These are phyloP conservation scores for Lecanoromycetidae sp. DNA, from an alignment of 2,329 filamentous ascomycete genomes.

Conservation along the genomic window DNA sequence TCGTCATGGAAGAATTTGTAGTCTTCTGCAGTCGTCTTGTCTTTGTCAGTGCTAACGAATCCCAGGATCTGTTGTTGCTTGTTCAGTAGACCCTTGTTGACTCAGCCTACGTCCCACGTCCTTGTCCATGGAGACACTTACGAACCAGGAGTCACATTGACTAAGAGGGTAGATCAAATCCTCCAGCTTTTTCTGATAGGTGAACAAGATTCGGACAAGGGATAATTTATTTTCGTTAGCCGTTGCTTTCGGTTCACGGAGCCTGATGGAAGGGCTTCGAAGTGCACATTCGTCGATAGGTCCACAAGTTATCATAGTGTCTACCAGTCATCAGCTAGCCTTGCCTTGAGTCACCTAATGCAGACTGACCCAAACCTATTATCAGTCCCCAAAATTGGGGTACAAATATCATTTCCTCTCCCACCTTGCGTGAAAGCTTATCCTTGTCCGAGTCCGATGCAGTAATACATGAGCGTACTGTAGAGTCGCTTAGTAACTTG, in stretches of 20 bases:
- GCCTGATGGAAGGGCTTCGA: neutral
- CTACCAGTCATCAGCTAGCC: neutral
- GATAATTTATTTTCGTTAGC: neutral
- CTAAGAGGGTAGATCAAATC: conserved; percentile 1
- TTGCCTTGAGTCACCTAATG: neutral
- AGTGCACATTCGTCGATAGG: neutral
- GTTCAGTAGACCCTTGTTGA: conserved; percentile 6
- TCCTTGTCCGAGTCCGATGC: neutral
- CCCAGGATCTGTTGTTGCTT: conserved; percentile 9
- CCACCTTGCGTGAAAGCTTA: neutral
- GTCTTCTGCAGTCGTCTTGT: neutral
- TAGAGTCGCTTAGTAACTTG: neutral
- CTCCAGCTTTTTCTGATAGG: neutral
- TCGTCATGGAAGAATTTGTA: neutral
- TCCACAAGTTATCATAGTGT: neutral
- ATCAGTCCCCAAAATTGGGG: conserved; percentile 10
- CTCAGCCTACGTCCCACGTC: neutral
- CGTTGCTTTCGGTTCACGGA: neutral
- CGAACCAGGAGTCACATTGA: conserved; percentile 11
- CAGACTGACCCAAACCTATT: conserved; percentile 1
- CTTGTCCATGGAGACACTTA: neutral
- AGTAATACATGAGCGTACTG: neutral
- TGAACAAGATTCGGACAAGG: conserved; percentile 3
- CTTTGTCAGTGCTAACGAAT: neutral
- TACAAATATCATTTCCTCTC: conserved; percentile 7